Base-by-base conservation (phyloP, 768 basidiomycete species). In the Tremella yokohamensis region DNA sequence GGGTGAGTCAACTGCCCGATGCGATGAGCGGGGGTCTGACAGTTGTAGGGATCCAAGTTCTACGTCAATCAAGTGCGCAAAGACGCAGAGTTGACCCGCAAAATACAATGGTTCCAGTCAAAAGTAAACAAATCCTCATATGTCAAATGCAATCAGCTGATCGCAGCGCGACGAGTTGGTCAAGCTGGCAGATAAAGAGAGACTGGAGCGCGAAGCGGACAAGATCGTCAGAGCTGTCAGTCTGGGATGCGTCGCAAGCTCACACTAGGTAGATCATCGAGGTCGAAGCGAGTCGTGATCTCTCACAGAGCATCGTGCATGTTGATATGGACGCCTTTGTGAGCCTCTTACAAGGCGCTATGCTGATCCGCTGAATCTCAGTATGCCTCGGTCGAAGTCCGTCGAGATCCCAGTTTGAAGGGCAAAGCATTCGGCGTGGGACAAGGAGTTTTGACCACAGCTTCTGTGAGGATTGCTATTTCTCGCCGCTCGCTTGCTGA, bases 261-360 rank as follows among this genome's bases (percentile, higher is more conserved):
- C 24, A 40, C 18, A 6, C 63, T 4, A 34, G 29, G 11, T 49
- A 78, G 76, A 64, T 93, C 3, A 77, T 79, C 18, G 84, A 87
- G 59, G 79, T 94, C 3, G 90, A 94, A 73, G 77, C 80, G 1
- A 80, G 83, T 50, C 79, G 92, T 47, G 91, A 97, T 73, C 78
- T 97, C 25, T 82, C 83, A 1, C 89, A 93, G 74, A 82, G 78
- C 18, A 89, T 99, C 59, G 88, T 97, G 4, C 92, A 98, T 71
- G 85, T 96, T 26, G 96, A 99, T 70, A 91, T 93, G 84, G 94
- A 97, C 74, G 90, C 90, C 2, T 96, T 94, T 78, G 66, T 69
- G 40, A 52, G 61, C 57, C 42, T 13, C 86, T 40, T 38, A 0
- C 80, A 87, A 19, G 29, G 13, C 29, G 16, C 1, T 79, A 85